phyloP scores from a whole-genome alignment of 768 basidiomycete species.

The Peribolospora kevripleyi region DNA sequence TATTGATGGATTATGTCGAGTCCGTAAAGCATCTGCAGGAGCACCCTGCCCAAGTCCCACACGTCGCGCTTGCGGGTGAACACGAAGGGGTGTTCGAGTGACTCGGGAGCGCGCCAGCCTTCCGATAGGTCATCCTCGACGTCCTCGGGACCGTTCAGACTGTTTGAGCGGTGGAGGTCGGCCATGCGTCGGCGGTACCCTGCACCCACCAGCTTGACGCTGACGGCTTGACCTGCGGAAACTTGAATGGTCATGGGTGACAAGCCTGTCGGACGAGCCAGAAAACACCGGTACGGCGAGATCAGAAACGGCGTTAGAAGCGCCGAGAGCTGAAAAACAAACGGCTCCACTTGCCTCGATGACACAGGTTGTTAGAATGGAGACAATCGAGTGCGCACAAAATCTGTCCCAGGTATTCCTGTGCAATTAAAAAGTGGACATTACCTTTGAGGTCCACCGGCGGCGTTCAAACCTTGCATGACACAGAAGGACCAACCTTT shows the following conservation, averaged over 20 bases:
- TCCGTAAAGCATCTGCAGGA: slow-evolving; percentile 70
- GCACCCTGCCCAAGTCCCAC: slow-evolving; percentile 50
- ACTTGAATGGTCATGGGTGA: too few species aligned
- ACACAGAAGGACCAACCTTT: too few species aligned
- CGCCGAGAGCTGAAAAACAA: too few species aligned
- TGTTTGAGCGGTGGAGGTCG: slow-evolving; percentile 64
- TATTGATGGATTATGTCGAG: too few species aligned
- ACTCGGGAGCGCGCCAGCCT: slow-evolving; percentile 39
- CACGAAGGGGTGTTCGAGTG: slow-evolving; percentile 46
- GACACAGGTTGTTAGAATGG: background rate
- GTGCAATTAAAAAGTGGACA: background rate
- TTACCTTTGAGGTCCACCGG: too few species aligned
- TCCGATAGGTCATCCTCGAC: slow-evolving; percentile 13
- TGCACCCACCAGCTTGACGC: slow-evolving; percentile 44
- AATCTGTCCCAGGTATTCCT: background rate
- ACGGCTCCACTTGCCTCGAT: background rate
- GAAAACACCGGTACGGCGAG: too few species aligned
- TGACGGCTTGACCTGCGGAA: too few species aligned
- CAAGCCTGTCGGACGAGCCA: too few species aligned
- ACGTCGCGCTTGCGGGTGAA: slow-evolving; percentile 62
- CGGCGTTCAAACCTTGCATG: too few species aligned
- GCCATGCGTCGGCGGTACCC: slow-evolving; percentile 46
- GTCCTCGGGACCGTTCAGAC: slow-evolving; percentile 16
- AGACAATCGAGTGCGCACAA: background rate
- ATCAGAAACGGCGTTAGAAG: too few species aligned